Conservation (phyloP, 1,139 yeast species). For the Sugiyamaella novakii region DNA sequence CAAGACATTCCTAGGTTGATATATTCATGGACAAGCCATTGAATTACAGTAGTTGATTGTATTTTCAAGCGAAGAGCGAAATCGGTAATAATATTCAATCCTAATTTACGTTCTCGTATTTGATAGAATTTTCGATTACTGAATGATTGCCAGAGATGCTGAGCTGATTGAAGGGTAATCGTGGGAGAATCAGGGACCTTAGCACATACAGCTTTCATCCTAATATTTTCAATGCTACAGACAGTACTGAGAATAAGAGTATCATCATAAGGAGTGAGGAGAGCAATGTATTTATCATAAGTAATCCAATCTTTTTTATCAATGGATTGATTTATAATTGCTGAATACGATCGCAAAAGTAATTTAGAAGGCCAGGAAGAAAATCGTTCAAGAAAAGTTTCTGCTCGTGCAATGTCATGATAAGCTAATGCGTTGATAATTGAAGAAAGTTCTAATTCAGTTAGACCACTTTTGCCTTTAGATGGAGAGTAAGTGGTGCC, state of each 20-base stretch:
- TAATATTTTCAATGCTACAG: conserved; percentile 16
- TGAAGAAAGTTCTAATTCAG: conserved; percentile 30
- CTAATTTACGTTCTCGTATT: conserved; percentile 13
- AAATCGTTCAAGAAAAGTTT: conserved; percentile 21
- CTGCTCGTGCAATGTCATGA: conserved; percentile 25
- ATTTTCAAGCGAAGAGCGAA: background rate
- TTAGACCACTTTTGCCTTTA: conserved; percentile 13
- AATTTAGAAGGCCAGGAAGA: conserved; percentile 20
- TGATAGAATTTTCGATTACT: conserved; percentile 11
- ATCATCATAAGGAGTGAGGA: conserved; percentile 10
- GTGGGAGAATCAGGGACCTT: background rate
- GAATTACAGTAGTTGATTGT: conserved; percentile 1
- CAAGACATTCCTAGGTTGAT: conserved; percentile 13
- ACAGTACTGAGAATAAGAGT: conserved; percentile 7
- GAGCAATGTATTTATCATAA: conserved; percentile 23
- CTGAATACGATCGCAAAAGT: conserved; percentile 20
- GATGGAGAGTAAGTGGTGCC: conserved; percentile 5
- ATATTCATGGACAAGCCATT: conserved; percentile 17
- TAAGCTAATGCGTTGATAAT: conserved; percentile 29
- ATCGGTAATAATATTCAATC: conserved; percentile 13
- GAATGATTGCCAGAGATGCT: conserved; percentile 13
- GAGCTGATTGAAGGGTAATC: conserved; percentile 3
- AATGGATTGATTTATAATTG: conserved; percentile 27
- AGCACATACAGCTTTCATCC: conserved; percentile 7
- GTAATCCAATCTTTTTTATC: conserved; percentile 18